Percentiles rank a stretch among this genome's conserved stretches.
These are phyloP conservation scores for Fusarium floridanum DNA, from an alignment of 2,329 filamentous ascomycete genomes.

Conservation along the genomic window DNA sequence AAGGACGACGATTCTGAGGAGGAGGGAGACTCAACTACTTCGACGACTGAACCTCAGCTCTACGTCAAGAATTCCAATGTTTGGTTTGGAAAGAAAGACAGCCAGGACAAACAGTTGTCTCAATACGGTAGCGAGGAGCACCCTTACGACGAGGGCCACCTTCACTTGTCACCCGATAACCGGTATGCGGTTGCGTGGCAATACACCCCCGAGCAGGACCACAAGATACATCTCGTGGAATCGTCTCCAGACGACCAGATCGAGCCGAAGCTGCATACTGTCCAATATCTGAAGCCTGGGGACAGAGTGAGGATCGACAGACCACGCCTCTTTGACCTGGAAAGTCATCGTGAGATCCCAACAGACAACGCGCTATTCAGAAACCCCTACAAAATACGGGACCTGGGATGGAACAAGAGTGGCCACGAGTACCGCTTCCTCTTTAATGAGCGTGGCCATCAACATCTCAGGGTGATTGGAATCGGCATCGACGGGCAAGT, in stretches of 20 bases:
- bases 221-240: constrained; percentile 38
- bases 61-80: constrained; percentile 23
- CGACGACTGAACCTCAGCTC: not conserved
- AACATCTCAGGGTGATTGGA: constrained; percentile 36
- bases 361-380: constrained; percentile 42
- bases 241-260: constrained; percentile 46
- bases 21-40: not conserved
- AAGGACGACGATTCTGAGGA: not conserved
- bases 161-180: constrained; percentile 34
- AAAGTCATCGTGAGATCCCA: constrained; percentile 29
- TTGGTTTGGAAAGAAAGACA: constrained; percentile 17
- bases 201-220: constrained; percentile 35
- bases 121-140: constrained; percentile 31
- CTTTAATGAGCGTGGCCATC: constrained; percentile 48
- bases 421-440: constrained; percentile 45
- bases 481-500: constrained; percentile 32
- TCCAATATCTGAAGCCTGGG: constrained; percentile 46
- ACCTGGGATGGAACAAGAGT: constrained; percentile 43
- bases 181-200: constrained; percentile 41
- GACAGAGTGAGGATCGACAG: constrained; percentile 41
- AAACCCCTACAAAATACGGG: constrained; percentile 37
- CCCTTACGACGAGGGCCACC: constrained; percentile 30
- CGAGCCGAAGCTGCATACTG: constrained; percentile 41
- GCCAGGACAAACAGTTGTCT: constrained; percentile 30
- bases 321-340: constrained; percentile 45